Evolutionary conservation across 2,329 filamentous ascomycete species (phyloP).

Genomic region (Westerdykella aurantiaca): DNA sequence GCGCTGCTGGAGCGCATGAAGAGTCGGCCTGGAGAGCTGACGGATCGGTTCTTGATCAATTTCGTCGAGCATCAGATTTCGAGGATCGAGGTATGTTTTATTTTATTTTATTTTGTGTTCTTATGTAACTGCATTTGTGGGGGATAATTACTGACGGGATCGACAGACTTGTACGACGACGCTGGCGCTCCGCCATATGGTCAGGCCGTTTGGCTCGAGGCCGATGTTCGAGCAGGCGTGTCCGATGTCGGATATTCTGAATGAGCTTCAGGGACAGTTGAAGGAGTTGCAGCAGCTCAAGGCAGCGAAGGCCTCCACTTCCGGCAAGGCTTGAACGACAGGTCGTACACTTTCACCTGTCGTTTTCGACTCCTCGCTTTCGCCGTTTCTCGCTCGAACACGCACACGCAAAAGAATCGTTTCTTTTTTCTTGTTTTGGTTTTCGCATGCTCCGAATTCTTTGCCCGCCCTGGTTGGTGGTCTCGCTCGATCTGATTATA

Average conservation of each 20-base stretch:
- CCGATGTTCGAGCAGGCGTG: constrained; percentile 65
- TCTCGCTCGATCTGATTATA: too few relatives aligned
- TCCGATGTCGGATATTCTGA: constrained; percentile 69
- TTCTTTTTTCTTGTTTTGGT: too few relatives aligned
- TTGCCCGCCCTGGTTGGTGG: too few relatives aligned
- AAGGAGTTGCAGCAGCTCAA: constrained; percentile 51
- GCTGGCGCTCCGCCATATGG: constrained; percentile 71
- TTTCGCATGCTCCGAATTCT: too few relatives aligned
- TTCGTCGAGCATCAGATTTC: constrained; percentile 94
- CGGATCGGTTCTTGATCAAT: constrained; percentile 79
- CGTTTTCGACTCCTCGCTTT: too few relatives aligned
- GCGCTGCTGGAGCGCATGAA: constrained; percentile 72
- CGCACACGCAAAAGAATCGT: too few relatives aligned
- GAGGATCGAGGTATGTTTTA: constrained; percentile 75
- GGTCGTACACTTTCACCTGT: too few relatives aligned
- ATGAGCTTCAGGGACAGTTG: constrained; percentile 56
- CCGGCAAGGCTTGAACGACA: too few relatives aligned
- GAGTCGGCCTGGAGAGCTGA: constrained; percentile 71
- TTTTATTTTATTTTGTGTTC: neutral
- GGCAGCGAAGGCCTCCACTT: neutral
- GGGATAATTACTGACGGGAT: constrained; percentile 14
- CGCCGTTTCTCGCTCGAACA: too few relatives aligned
- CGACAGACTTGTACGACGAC: constrained; percentile 72
- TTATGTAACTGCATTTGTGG: neutral
- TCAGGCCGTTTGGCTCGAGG: constrained; percentile 61